Percentiles rank a stretch among this genome's conserved stretches.
Conservation (phyloP, 305 asterid species). For the Fraxinus floribunda region DNA sequence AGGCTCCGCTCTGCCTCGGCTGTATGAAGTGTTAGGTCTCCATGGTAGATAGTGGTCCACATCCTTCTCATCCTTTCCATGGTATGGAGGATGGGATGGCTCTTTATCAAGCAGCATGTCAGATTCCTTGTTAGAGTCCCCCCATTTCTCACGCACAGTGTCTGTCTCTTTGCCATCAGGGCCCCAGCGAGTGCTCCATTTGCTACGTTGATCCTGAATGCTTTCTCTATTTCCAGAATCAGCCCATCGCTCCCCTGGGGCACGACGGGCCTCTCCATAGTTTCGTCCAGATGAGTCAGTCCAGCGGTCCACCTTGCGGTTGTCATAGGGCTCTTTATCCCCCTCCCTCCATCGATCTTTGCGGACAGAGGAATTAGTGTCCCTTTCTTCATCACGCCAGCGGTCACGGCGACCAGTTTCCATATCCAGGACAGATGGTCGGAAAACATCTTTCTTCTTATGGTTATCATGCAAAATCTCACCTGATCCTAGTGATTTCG, state of each 20-base stretch:
- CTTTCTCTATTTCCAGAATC: constrained; percentile 71
- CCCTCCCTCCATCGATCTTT: constrained; percentile 86
- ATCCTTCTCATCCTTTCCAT: constrained; percentile 71
- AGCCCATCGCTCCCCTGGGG: constrained; percentile 60
- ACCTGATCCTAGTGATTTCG: constrained; percentile 50
- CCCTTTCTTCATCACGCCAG: constrained; percentile 97
- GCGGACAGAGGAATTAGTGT: constrained; percentile 61
- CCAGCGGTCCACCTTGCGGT: constrained; percentile 66
- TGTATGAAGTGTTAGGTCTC: constrained; percentile 62
- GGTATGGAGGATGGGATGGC: constrained; percentile 40
- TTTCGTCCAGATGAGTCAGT: constrained; percentile 69
- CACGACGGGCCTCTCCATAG: constrained; percentile 69
- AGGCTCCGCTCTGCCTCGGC: constrained; percentile 76
- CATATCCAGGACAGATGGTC: constrained; percentile 80
- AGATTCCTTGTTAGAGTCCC: constrained; percentile 54
- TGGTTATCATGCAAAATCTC: constrained; percentile 48
- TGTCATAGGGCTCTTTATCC: constrained; percentile 58
- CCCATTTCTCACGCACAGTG: constrained; percentile 61
- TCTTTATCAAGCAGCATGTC: constrained; percentile 56
- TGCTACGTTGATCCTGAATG: constrained; percentile 69
- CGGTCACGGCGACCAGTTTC: constrained; percentile 72
- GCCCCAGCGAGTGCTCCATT: constrained; percentile 95
- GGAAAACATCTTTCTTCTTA: constrained; percentile 79
- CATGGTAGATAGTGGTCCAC: constrained; percentile 75
- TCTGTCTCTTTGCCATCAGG: constrained; percentile 66